phyloP scores from a whole-genome alignment of 495 filamentous ascomycete species.

The Margaritispora aquatica region DNA sequence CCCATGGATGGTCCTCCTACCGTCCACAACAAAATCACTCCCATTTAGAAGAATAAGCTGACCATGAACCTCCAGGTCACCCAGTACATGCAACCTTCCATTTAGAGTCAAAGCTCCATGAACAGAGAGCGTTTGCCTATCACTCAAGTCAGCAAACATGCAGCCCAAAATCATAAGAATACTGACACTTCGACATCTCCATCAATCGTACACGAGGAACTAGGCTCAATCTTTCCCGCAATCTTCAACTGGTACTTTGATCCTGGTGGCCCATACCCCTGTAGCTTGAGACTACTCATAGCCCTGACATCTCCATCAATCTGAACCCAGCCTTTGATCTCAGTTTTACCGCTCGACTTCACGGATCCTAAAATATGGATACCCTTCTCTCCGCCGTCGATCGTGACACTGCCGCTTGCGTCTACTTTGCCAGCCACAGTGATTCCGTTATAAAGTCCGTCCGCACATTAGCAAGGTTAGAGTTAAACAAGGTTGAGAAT shows the following conservation, averaged over 20 bases:
- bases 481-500: too few relatives aligned
- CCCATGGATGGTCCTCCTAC: constrained; percentile 19
- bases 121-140: background rate
- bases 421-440: constrained; percentile 9
- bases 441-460: constrained; percentile 7
- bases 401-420: background rate
- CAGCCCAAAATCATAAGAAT: background rate
- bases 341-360: constrained; percentile 1
- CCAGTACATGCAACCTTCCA: constrained; percentile 10
- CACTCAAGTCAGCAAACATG: background rate
- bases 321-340: constrained; percentile 16
- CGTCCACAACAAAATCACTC: constrained; percentile 16
- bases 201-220: background rate
- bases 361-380: constrained; percentile 9
- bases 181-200: constrained; percentile 12
- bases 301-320: constrained; percentile 3
- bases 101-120: constrained; percentile 10
- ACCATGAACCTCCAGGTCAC: constrained; percentile 16
- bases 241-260: background rate
- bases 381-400: constrained; percentile 5
- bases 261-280: background rate
- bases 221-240: constrained; percentile 3
- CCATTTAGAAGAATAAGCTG: constrained; percentile 5
- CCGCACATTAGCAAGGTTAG: background rate
- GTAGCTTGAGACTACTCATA: constrained; percentile 3